phyloP scores from a whole-genome alignment of 192 early-diverging fungal genomes.

The Helicostylum pulchrum region DNA sequence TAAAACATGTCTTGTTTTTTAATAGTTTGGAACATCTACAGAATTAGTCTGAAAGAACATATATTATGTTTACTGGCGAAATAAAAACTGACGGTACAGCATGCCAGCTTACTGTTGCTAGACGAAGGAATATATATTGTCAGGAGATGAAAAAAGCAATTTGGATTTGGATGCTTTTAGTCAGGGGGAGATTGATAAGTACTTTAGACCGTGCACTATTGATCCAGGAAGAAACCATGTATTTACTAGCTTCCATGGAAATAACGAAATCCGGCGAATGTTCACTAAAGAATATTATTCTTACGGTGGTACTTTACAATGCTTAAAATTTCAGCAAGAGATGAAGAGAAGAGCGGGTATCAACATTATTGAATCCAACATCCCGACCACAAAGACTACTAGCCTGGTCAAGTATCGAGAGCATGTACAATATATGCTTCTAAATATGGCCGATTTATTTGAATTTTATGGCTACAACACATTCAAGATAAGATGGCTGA shows the following conservation, averaged over 20 bases:
- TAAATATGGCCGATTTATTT: not conserved
- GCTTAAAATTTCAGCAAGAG: not conserved
- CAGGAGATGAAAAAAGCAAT: no score
- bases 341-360: not conserved
- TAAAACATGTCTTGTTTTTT: no score
- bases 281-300: not conserved
- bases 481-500: not conserved
- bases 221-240: not conserved
- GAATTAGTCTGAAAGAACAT: no score
- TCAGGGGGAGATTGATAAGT: no score
- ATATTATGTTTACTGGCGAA: no score
- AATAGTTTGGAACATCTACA: no score
- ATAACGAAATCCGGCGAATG: not conserved
- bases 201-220: not conserved
- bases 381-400: not conserved
- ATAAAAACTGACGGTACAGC: no score
- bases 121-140: no score
- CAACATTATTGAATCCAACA: not conserved
- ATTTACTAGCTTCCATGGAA: not conserved
- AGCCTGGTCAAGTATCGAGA: not conserved
- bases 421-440: constrained; percentile 1
- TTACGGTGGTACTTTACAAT: not conserved
- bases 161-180: no score
- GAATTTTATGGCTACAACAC: not conserved
- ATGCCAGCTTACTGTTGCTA: no score